phyloP scores from a whole-genome alignment of 2,329 filamentous ascomycete genomes.

The Cladosporium colombiae region DNA sequence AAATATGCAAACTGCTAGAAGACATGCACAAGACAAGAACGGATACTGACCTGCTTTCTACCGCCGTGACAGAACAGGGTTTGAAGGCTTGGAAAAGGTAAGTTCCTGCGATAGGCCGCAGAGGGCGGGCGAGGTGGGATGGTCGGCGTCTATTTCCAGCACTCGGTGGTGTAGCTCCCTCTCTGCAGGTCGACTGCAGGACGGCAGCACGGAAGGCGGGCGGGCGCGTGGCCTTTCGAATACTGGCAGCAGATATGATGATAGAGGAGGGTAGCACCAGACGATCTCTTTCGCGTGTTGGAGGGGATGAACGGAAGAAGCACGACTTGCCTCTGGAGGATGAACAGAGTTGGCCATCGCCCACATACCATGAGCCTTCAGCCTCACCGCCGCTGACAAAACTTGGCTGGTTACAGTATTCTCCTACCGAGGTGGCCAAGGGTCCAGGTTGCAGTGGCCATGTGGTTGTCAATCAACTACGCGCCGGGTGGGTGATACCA shows the following conservation, averaged over 20 bases:
- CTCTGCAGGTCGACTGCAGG: slow-evolving; percentile 12
- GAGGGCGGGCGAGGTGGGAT: slow-evolving; percentile 13
- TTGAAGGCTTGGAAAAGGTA: neutral
- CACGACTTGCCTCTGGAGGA: slow-evolving; percentile 14
- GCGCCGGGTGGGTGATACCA: slow-evolving; percentile 16
- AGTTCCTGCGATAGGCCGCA: slow-evolving; percentile 15
- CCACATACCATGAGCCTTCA: slow-evolving; percentile 11
- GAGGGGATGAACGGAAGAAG: neutral
- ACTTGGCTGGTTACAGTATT: slow-evolving; percentile 4
- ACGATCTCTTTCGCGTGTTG: neutral
- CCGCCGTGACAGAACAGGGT: slow-evolving; percentile 20
- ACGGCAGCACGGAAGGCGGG: slow-evolving; percentile 2
- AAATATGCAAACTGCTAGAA: slow-evolving; percentile 5
- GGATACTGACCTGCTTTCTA: slow-evolving; percentile 21
- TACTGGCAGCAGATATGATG: neutral
- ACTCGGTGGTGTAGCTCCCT: neutral
- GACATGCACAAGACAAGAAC: slow-evolving; percentile 13
- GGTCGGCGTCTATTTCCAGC: slow-evolving; percentile 19
- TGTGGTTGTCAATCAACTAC: slow-evolving; percentile 17
- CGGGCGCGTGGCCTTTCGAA: neutral
- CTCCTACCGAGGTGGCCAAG: slow-evolving; percentile 15
- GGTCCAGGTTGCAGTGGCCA: slow-evolving; percentile 18
- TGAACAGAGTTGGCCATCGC: slow-evolving; percentile 6
- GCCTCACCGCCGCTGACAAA: slow-evolving; percentile 17
- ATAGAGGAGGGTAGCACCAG: neutral